A percentile compares a stretch with the other conserved stretches of the same genome.
phyloP scores from a whole-genome alignment of 2,329 filamentous ascomycete species.

The Coniochaeta ligniaria region DNA sequence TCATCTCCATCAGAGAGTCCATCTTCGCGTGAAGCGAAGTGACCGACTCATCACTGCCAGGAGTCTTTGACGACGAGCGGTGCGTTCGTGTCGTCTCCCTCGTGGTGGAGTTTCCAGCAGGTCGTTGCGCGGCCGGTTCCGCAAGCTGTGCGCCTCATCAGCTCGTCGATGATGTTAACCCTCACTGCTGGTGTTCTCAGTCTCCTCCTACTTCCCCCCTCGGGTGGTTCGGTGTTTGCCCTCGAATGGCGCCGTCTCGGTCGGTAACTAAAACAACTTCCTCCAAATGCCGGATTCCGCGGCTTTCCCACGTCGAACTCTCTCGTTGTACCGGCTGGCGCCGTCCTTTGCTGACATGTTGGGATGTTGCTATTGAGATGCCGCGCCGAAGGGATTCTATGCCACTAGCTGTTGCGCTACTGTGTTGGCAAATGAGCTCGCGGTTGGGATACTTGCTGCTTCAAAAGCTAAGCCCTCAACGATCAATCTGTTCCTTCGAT shows the following conservation, averaged over 20 bases:
- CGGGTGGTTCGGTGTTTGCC: no score
- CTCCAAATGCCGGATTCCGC: constrained; percentile 13
- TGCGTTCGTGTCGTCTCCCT: constrained; percentile 19
- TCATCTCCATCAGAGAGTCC: no score
- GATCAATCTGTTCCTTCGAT: no score
- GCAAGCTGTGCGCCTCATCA: constrained; percentile 23
- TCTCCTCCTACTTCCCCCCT: no score
- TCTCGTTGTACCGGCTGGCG: constrained; percentile 34
- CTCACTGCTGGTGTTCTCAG: no score
- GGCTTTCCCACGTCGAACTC: constrained; percentile 34
- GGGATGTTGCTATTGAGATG: constrained; percentile 44
- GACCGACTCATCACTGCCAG: no score
- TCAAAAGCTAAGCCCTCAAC: no score
- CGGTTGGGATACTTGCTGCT: no score
- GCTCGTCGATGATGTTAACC: constrained; percentile 29
- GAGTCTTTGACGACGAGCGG: constrained; percentile 31
- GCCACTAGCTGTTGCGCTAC: constrained; percentile 3
- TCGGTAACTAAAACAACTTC: no score
- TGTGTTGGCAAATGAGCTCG: constrained; percentile 15
- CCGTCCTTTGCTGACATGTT: constrained; percentile 51
- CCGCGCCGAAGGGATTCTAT: constrained; percentile 8
- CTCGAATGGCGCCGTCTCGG: no score
- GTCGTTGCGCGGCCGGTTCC: constrained; percentile 30
- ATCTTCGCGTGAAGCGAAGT: no score
- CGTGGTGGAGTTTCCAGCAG: constrained; percentile 28